A percentile compares a stretch with the other conserved stretches of the same genome.
phyloP scores from a whole-genome alignment of 352 stramenopile species.

The Paralagenidium karlingii region DNA sequence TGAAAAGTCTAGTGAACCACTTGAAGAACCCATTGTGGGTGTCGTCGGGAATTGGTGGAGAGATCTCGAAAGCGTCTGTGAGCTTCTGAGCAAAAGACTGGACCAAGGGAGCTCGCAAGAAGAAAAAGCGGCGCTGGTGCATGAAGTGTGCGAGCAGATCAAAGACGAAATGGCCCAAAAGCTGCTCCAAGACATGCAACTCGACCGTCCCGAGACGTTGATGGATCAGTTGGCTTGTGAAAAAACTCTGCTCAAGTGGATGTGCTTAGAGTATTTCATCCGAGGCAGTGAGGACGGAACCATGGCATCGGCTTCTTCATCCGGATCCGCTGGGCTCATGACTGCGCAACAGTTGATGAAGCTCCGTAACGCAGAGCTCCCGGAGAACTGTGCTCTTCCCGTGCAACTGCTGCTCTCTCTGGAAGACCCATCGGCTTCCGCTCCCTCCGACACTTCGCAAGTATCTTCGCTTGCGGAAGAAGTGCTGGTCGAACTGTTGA shows the following conservation, averaged over 20 bases:
- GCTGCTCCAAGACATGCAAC: constrained; percentile 16
- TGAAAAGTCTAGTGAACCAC: too few relatives aligned
- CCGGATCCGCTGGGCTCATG: too few relatives aligned
- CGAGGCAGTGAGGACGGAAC: too few relatives aligned
- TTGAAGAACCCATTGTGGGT: constrained; percentile 30
- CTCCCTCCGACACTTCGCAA: too few relatives aligned
- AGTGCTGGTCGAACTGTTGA: constrained; percentile 53
- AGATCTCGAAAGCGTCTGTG: constrained; percentile 33
- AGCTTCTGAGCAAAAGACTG: constrained; percentile 10
- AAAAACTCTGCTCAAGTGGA: too few relatives aligned
- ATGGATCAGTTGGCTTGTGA: constrained; percentile 12
- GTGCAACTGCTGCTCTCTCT: constrained; percentile 53
- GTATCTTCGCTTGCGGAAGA: too few relatives aligned
- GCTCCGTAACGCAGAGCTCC: constrained; percentile 13
- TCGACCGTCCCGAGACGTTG: background rate
- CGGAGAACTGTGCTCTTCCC: constrained; percentile 28
- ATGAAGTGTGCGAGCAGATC: constrained; percentile 25
- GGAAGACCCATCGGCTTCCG: constrained; percentile 27
- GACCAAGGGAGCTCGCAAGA: constrained; percentile 4
- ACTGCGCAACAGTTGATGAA: constrained; percentile 29
- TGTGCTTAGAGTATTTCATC: too few relatives aligned
- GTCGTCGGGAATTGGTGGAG: constrained; percentile 56
- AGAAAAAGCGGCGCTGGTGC: constrained; percentile 26
- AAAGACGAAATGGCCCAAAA: constrained; percentile 11
- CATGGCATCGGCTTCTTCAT: too few relatives aligned